A percentile compares a stretch with the other conserved stretches of the same genome.
These are phyloP conservation scores for Wickerhamomyces chambardii DNA, from an alignment of 805 yeast genomes.

Conservation along the genomic window DNA sequence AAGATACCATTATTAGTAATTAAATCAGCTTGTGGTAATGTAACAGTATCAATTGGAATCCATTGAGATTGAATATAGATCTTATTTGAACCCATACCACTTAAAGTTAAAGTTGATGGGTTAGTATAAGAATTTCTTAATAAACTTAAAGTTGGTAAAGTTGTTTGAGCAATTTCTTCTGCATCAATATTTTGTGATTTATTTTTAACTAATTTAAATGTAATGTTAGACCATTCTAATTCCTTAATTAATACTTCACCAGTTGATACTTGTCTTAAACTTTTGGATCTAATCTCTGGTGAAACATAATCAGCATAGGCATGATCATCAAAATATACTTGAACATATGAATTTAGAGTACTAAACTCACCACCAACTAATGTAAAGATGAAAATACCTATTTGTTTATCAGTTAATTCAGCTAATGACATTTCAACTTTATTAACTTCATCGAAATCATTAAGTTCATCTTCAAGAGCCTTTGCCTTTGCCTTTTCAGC, in stretches of 20 bases:
- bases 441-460: slow-evolving; percentile 22
- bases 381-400: slow-evolving; percentile 73
- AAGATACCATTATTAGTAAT: slow-evolving; percentile 69
- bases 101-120: slow-evolving; percentile 47
- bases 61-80: slow-evolving; percentile 60
- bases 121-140: slow-evolving; percentile 55
- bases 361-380: slow-evolving; percentile 49
- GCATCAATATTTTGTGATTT: slow-evolving; percentile 44
- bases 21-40: slow-evolving; percentile 67
- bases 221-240: slow-evolving; percentile 60
- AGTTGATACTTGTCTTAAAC: slow-evolving; percentile 33
- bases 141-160: slow-evolving; percentile 58
- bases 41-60: slow-evolving; percentile 60
- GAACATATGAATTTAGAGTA: slow-evolving; percentile 54
- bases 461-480: slow-evolving; percentile 29
- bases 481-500: slow-evolving; percentile 20
- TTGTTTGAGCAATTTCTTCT: slow-evolving; percentile 50
- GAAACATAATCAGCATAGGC: slow-evolving; percentile 58
- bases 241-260: slow-evolving; percentile 77
- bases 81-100: slow-evolving; percentile 42
- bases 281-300: slow-evolving; percentile 31
- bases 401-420: slow-evolving; percentile 45
- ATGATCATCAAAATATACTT: slow-evolving; percentile 67
- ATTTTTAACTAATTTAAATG: slow-evolving; percentile 53
- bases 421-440: slow-evolving; percentile 47